Percentiles rank a stretch among this genome's conserved stretches.
These are phyloP conservation scores for Phylloporus sp. DNA, from an alignment of 768 basidiomycete genomes.

Conservation along the genomic window DNA sequence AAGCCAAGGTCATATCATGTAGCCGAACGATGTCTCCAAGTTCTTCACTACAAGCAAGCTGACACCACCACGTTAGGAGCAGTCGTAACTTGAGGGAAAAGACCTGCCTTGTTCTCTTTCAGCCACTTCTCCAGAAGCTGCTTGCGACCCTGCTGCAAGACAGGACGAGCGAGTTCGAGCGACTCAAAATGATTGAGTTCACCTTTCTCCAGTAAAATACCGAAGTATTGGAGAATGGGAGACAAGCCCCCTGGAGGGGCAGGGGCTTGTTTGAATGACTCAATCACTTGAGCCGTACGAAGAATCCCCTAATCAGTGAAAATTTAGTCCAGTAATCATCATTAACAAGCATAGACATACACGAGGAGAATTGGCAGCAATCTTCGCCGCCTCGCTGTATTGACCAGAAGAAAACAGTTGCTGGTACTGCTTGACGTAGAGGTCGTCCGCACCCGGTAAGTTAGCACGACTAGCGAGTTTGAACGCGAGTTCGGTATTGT, in stretches of 20 bases:
- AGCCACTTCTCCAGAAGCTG: constrained; percentile 98
- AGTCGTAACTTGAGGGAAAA: constrained; percentile 3
- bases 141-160: constrained; percentile 93
- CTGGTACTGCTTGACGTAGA: constrained; percentile 93
- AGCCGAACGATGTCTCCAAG: constrained; percentile 94
- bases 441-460: constrained; percentile 94
- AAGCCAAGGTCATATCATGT: constrained; percentile 94
- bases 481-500: constrained; percentile 97
- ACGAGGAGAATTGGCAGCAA: constrained; percentile 95
- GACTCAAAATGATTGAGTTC: constrained; percentile 97
- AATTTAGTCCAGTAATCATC: constrained; percentile 1
- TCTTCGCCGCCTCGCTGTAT: constrained; percentile 91
- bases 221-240: constrained; percentile 97
- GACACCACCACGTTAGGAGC: constrained; percentile 10
- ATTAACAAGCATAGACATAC: constrained; percentile 38
- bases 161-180: constrained; percentile 92
- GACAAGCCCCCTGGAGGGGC: constrained; percentile 84
- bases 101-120: constrained; percentile 92
- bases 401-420: constrained; percentile 85
- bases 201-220: constrained; percentile 96
- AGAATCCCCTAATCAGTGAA: constrained; percentile 69
- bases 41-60: constrained; percentile 98
- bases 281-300: constrained; percentile 91
- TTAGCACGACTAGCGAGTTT: constrained; percentile 95
- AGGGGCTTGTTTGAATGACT: constrained; percentile 96